Conservation (phyloP, 2,329 filamentous ascomycete species). For the Endoconidiophora laricicola region DNA sequence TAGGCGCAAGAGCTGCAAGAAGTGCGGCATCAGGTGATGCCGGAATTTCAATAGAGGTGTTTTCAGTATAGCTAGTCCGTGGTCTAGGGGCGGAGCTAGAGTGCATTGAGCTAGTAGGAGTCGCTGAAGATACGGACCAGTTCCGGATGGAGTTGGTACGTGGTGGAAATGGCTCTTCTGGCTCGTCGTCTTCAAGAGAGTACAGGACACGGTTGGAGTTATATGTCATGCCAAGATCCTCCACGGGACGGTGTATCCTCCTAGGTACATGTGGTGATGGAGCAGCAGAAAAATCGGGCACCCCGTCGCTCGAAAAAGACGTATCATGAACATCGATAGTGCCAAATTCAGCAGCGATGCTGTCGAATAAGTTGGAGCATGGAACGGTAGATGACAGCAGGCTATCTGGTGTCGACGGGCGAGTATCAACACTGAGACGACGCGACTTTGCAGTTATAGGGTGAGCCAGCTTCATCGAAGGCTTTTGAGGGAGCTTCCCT, state of each 20-base stretch:
- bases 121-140: conserved; percentile 28
- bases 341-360: conserved; percentile 7
- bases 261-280: conserved; percentile 13
- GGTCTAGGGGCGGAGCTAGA: conserved; percentile 25
- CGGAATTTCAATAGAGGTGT: conserved; percentile 27
- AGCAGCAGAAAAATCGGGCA: conserved; percentile 8
- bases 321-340: conserved; percentile 3
- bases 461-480: neutral
- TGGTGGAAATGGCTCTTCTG: conserved; percentile 19
- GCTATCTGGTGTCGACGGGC: conserved; percentile 6
- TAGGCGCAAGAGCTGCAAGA: conserved; percentile 14
- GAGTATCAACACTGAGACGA: neutral
- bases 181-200: conserved; percentile 17
- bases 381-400: neutral
- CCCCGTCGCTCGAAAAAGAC: neutral
- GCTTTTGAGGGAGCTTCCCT: conserved; percentile 2
- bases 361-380: conserved; percentile 6
- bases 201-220: conserved; percentile 15
- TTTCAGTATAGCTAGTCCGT: conserved; percentile 27
- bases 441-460: neutral
- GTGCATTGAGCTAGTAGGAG: conserved; percentile 24
- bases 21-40: conserved; percentile 7
- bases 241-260: conserved; percentile 11
- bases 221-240: conserved; percentile 7
- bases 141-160: conserved; percentile 22